Evolutionary conservation across 441 rosid genomes (phyloP), one percentile per base, ranked within the genome.

Genomic region (Brassica hybrid): DNA sequence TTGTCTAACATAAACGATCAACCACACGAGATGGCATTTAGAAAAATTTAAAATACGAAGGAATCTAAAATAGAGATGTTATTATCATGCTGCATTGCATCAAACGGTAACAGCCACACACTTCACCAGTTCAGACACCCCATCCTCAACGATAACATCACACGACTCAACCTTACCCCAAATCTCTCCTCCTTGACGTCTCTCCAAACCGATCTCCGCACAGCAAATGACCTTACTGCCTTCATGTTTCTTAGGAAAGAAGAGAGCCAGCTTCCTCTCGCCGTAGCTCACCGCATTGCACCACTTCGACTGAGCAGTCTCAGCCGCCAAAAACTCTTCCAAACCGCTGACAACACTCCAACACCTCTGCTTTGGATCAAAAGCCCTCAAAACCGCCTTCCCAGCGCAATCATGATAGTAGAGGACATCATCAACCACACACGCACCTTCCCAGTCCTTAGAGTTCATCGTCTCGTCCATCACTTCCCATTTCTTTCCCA

Each of bases 361-460:
- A 58, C 32, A 58, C 32, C 32, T 58, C 62, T 58, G 30, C 14
- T 58, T 58, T 10, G 14, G 62, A 58, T 58, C 62, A 58, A 19
- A 58, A 25, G 32, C 62, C 13, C 30, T 48, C 54, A 48, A 43
- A 43, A 43, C 34, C 34, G 34, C 50, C n/a, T 43, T 43, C 50
- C 0, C 16, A 1, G 0, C 0, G 6, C 7, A 2, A 12, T 23
- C 36, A 4, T 23, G 14, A 13, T 59, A 59, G 63, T 23, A 59
- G 1, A 58, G 0, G 5, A 58, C 14, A 13, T 60, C 65, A 4
- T 12, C 38, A 27, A 61, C 41, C 0, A 27, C 41, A 61, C 65
- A 61, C 7, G 65, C 41, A 61, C 16, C 1, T 0, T 13, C 1
- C 65, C 65, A 61, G 0, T n/a, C 0, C 9, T n/a, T 6, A 13